Conservation (phyloP, 768 basidiomycete genomes). For the Suillus alpinus region DNA sequence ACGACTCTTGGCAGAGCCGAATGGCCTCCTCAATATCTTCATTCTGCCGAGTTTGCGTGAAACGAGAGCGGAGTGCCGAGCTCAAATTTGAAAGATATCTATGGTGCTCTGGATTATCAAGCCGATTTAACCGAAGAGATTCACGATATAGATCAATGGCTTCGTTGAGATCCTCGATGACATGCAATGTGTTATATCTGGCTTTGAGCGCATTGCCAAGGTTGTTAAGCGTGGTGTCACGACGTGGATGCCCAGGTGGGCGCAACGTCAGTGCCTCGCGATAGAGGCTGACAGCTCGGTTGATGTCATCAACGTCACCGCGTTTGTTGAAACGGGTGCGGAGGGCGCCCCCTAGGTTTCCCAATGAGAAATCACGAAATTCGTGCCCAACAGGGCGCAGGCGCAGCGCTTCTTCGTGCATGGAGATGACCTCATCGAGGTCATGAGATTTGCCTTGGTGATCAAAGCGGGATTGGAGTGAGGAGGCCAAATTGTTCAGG, state of each 20-base stretch:
- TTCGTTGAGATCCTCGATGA: slow-evolving; percentile 15
- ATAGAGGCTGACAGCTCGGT: slow-evolving; percentile 7
- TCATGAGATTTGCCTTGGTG: slow-evolving; percentile 1
- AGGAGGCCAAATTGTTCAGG: slow-evolving; percentile 11
- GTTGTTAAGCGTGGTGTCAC: slow-evolving; percentile 8
- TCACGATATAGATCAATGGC: slow-evolving; percentile 13
- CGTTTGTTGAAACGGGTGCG: slow-evolving; percentile 10
- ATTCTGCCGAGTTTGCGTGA: neutral
- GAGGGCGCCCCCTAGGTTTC: slow-evolving; percentile 16
- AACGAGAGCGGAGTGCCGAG: slow-evolving; percentile 16
- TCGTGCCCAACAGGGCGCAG: neutral
- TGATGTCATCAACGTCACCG: slow-evolving; percentile 14
- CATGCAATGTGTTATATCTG: slow-evolving; percentile 10
- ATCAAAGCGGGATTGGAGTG: slow-evolving; percentile 10
- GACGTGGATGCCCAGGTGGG: slow-evolving; percentile 6
- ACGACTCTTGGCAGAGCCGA: slow-evolving; percentile 3
- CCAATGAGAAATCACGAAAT: slow-evolving; percentile 8
- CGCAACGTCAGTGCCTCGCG: slow-evolving; percentile 7
- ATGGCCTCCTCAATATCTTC: slow-evolving; percentile 25
- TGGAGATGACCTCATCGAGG: neutral
- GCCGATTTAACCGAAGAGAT: slow-evolving; percentile 5
- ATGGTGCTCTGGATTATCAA: slow-evolving; percentile 10
- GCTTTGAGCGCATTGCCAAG: slow-evolving; percentile 12
- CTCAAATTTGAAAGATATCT: slow-evolving; percentile 8
- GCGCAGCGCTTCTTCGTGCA: neutral